Evolutionary conservation across 306 rosid genomes (phyloP).

Genomic region (Quercus berberidifolia): DNA sequence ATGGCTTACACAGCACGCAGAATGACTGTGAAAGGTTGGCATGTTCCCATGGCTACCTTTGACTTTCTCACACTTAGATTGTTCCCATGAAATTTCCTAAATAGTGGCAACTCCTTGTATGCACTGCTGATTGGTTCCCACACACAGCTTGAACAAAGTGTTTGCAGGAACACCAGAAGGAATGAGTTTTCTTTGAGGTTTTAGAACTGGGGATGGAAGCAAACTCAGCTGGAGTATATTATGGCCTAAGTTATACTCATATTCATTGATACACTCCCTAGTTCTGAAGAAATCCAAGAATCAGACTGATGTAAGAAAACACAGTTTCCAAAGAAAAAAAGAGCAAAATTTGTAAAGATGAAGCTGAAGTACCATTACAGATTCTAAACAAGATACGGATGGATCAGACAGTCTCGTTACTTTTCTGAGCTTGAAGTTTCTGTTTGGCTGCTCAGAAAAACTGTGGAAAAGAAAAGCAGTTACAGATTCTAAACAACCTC

Average conservation of each 20-base stretch:
- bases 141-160: constrained; percentile 41
- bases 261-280: constrained; percentile 32
- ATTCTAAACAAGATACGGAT: background rate
- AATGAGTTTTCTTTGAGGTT: constrained; percentile 53
- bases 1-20: constrained; percentile 63
- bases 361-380: background rate
- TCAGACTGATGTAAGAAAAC: background rate
- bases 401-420: background rate
- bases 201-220: constrained; percentile 43
- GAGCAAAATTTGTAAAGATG: constrained; percentile 11
- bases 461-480: background rate
- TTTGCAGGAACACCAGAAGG: constrained; percentile 46
- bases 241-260: constrained; percentile 67
- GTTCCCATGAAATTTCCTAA: constrained; percentile 55
- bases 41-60: constrained; percentile 43
- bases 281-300: constrained; percentile 39
- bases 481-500: background rate
- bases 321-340: constrained; percentile 25
- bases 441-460: background rate
- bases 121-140: constrained; percentile 43
- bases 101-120: constrained; percentile 33
- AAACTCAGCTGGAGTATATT: constrained; percentile 58
- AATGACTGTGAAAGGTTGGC: constrained; percentile 11
- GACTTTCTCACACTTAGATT: constrained; percentile 41
- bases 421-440: background rate